Conservation (phyloP, 805 yeast species). For the Vanderwaltozyma tropicalis region DNA sequence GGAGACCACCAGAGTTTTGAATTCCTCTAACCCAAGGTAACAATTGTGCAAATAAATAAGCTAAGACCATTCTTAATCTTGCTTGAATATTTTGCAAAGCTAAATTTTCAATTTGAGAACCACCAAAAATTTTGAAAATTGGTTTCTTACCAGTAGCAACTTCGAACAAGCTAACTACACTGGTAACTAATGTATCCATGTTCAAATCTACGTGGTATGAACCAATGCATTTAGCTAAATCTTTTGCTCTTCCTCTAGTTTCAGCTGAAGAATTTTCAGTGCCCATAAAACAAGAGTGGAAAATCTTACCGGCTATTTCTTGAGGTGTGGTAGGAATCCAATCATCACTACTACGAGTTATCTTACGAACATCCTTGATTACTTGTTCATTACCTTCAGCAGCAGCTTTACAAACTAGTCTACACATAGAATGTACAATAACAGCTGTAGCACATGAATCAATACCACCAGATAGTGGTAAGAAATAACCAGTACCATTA, state of each 20-base stretch:
- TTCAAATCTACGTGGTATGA: conserved; percentile 85
- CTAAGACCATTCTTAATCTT: conserved; percentile 85
- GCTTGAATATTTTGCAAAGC: conserved; percentile 97
- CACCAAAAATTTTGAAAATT: conserved; percentile 85
- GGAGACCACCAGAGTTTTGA: conserved; percentile 51
- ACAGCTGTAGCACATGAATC: conserved; percentile 97
- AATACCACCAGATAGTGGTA: conserved; percentile 94
- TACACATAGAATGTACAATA: conserved; percentile 89
- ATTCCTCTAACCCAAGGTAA: conserved; percentile 88
- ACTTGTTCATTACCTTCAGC: conserved; percentile 64
- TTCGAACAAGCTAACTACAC: conserved; percentile 69
- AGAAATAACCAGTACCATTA: conserved; percentile 79
- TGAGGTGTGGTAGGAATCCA: conserved; percentile 68
- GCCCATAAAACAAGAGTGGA: conserved; percentile 93
- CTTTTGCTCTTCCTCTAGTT: conserved; percentile 74
- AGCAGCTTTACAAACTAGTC: conserved; percentile 66
- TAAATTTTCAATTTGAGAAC: conserved; percentile 79
- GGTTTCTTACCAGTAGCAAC: conserved; percentile 88
- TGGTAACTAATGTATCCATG: conserved; percentile 74
- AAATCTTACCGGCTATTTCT: conserved; percentile 64
- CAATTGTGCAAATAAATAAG: conserved; percentile 86
- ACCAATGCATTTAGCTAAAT: conserved; percentile 65
- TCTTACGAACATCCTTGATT: conserved; percentile 57
- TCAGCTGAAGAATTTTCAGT: conserved; percentile 85
- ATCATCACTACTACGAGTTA: conserved; percentile 45